A percentile compares a stretch with the other conserved stretches of the same genome.
Conservation (phyloP, 305 asterid genomes). For the Fraxinus xanthoxyloides region DNA sequence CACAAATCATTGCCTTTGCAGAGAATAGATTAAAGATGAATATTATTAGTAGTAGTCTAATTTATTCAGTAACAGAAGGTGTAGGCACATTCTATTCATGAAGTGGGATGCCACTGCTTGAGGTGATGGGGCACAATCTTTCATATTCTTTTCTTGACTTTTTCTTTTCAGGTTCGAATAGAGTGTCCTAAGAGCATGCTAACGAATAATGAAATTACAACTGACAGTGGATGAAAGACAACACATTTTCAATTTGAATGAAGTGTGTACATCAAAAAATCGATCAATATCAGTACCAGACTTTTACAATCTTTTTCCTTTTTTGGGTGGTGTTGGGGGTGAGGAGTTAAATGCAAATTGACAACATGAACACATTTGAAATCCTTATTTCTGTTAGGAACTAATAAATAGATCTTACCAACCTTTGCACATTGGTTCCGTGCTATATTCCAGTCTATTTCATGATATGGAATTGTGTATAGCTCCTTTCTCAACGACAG, state of each 20-base stretch:
- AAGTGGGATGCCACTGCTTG: background rate
- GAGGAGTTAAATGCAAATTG: background rate
- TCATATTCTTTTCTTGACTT: background rate
- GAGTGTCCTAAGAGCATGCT: background rate
- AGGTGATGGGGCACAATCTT: background rate
- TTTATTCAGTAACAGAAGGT: constrained; percentile 1
- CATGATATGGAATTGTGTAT: constrained; percentile 73
- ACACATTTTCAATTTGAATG: background rate
- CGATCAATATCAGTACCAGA: background rate
- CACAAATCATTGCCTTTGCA: background rate
- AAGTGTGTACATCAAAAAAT: background rate
- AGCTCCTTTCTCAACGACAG: constrained; percentile 87
- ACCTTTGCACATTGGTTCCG: constrained; percentile 97
- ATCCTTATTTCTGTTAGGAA: background rate
- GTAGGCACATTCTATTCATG: background rate
- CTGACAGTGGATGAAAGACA: background rate
- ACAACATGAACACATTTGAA: background rate
- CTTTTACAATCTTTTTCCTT: background rate
- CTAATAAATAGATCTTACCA: constrained; percentile 24
- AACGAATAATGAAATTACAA: background rate
- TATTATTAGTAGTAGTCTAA: background rate
- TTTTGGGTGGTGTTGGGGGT: background rate
- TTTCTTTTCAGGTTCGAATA: background rate
- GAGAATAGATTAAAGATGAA: background rate
- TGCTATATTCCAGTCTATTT: constrained; percentile 78